Percentiles rank a stretch among this genome's conserved stretches.
Evolutionary conservation across 2,329 filamentous ascomycete genomes (phyloP).

Genomic region (Ophiostoma ips): DNA sequence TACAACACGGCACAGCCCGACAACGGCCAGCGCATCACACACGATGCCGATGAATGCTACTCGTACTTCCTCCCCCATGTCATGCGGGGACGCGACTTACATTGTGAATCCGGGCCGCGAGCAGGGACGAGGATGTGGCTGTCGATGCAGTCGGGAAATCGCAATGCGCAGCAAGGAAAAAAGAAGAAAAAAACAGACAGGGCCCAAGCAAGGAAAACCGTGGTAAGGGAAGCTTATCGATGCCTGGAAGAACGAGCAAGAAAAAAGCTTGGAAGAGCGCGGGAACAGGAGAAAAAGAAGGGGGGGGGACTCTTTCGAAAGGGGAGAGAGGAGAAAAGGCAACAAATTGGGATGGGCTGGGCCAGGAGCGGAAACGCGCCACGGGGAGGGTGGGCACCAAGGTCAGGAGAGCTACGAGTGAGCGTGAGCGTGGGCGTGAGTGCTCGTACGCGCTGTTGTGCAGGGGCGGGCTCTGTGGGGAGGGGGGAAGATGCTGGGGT

Average conservation of each 20-base stretch:
- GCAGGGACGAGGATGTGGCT: too few species aligned
- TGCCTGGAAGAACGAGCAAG: background rate
- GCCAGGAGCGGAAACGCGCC: constrained; percentile 5
- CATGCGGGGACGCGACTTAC: too few species aligned
- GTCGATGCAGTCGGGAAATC: background rate
- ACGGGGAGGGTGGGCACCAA: constrained; percentile 5
- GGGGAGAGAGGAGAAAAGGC: background rate
- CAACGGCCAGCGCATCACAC: too few species aligned
- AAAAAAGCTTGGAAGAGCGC: constrained; percentile 1
- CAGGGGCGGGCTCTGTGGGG: background rate
- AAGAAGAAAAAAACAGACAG: too few species aligned
- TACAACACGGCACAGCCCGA: too few species aligned
- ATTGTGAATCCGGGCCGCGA: too few species aligned
- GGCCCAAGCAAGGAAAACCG: background rate
- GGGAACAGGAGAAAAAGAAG: constrained; percentile 2
- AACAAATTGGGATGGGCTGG: constrained; percentile 5
- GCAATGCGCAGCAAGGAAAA: background rate
- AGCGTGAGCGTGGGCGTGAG: too few species aligned
- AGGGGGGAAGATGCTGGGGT: background rate
- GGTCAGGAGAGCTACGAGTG: background rate
- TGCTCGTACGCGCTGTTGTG: background rate
- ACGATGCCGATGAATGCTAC: too few species aligned
- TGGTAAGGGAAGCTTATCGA: constrained; percentile 1
- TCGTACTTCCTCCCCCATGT: too few species aligned
- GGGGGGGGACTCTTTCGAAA: background rate